A percentile compares a stretch with the other conserved stretches of the same genome.
Conservation (phyloP, 106 monocot species). For the Posidonia australis region DNA sequence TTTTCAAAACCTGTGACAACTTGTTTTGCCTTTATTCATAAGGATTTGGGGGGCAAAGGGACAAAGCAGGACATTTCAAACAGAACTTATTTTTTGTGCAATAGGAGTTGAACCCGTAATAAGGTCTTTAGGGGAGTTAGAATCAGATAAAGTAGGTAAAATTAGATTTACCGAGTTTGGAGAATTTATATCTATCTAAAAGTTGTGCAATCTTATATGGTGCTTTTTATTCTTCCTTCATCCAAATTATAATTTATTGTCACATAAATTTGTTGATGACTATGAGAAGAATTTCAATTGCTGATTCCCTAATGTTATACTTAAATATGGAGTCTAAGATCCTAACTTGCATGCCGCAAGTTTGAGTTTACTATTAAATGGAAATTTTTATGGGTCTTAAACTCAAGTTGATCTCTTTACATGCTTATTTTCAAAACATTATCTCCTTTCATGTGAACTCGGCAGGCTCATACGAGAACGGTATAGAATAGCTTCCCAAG, state of each 20-base stretch:
- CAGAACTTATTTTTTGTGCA: conserved; percentile 82
- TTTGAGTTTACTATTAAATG: too few relatives aligned
- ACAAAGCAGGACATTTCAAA: conserved; percentile 95
- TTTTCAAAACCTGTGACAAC: background rate
- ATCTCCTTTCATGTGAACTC: conserved; percentile 58
- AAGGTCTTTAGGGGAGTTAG: conserved; percentile 91
- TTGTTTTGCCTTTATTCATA: conserved; percentile 11
- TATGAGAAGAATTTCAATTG: background rate
- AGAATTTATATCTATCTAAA: background rate
- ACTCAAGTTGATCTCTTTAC: background rate
- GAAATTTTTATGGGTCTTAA: too few relatives aligned
- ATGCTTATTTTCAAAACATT: conserved; percentile 8
- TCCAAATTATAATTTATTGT: background rate
- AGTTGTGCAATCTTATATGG: background rate
- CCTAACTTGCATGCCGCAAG: too few relatives aligned
- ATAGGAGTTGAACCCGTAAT: conserved; percentile 85
- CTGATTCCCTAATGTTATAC: background rate
- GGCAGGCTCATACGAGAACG: conserved; percentile 80
- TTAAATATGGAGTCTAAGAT: too few relatives aligned
- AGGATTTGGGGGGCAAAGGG: conserved; percentile 98
- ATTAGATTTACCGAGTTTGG: background rate
- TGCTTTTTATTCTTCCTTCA: background rate
- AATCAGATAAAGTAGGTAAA: conserved; percentile 86
- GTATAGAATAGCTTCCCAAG: conserved; percentile 95
- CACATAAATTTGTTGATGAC: background rate